Evolutionary conservation across 257 asterid genomes (phyloP).

Genomic region (Fraxinus americana): DNA sequence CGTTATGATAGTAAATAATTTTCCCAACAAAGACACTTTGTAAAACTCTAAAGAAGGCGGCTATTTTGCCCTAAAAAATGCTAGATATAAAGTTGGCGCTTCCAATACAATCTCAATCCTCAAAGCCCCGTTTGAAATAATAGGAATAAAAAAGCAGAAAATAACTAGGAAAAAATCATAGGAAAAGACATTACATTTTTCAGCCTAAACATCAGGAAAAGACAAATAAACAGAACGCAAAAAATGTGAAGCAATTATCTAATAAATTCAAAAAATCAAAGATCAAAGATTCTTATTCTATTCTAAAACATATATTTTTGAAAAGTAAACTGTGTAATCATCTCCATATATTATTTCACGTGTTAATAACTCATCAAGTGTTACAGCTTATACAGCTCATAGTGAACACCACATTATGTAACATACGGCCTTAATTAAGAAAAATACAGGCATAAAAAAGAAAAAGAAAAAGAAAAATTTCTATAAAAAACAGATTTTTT

Average conservation of each 20-base stretch:
- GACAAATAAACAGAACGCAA: not conserved
- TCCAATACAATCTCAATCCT: no score
- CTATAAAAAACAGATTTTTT: not conserved
- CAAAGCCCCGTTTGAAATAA: no score
- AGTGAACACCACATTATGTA: not conserved
- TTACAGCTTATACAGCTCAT: not conserved
- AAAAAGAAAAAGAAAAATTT: not conserved
- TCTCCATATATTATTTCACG: not conserved
- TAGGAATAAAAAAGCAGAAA: no score
- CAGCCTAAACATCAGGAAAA: not conserved
- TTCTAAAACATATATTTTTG: not conserved
- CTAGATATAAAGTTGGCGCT: not conserved
- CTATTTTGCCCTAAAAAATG: not conserved
- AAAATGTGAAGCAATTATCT: not conserved
- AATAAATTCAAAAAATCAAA: not conserved
- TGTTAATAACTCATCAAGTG: not conserved
- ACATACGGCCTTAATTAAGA: not conserved
- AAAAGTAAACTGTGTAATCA: not conserved
- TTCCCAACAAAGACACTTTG: no score
- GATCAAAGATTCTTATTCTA: no score
- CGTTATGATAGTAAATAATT: no score
- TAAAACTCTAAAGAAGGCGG: constrained; percentile 25
- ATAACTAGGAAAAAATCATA: not conserved
- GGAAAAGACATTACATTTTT: not conserved
- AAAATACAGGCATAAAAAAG: not conserved